These are phyloP conservation scores for Aureobasidium pullulans DNA, from an alignment of 2,329 filamentous ascomycete genomes.

Conservation along the genomic window DNA sequence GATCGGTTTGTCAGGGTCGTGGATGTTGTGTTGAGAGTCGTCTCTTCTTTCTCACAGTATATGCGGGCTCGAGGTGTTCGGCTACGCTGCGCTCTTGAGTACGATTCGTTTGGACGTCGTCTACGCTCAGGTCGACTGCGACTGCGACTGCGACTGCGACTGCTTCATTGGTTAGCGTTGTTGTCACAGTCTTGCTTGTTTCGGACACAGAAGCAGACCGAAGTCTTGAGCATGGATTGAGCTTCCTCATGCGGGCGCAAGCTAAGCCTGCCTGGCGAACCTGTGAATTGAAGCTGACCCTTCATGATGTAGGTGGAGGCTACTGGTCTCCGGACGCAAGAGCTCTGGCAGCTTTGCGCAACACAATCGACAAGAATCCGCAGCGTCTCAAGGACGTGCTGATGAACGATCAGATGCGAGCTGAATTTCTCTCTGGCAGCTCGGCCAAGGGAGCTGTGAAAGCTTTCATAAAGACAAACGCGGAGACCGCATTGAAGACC, in stretches of 20 bases:
- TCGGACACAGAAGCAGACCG: not conserved
- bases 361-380: slow-evolving; percentile 67
- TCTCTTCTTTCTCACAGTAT: no score
- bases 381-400: slow-evolving; percentile 62
- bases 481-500: slow-evolving; percentile 71
- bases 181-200: not conserved
- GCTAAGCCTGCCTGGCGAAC: not conserved
- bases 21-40: no score
- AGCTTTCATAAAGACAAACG: slow-evolving; percentile 62
- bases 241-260: not conserved
- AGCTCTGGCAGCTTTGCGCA: slow-evolving; percentile 59
- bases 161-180: not conserved
- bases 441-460: slow-evolving; percentile 52
- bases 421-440: slow-evolving; percentile 55
- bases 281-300: slow-evolving; percentile 1
- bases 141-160: not conserved
- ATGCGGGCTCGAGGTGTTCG: no score
- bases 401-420: slow-evolving; percentile 52
- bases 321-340: slow-evolving; percentile 70
- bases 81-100: no score
- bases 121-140: no score
- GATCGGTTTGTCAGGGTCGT: no score
- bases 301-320: slow-evolving; percentile 54
- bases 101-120: no score
- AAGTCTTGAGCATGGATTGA: not conserved